Conservation (phyloP, 768 basidiomycete species). For the Kwoniella shandongensis region DNA sequence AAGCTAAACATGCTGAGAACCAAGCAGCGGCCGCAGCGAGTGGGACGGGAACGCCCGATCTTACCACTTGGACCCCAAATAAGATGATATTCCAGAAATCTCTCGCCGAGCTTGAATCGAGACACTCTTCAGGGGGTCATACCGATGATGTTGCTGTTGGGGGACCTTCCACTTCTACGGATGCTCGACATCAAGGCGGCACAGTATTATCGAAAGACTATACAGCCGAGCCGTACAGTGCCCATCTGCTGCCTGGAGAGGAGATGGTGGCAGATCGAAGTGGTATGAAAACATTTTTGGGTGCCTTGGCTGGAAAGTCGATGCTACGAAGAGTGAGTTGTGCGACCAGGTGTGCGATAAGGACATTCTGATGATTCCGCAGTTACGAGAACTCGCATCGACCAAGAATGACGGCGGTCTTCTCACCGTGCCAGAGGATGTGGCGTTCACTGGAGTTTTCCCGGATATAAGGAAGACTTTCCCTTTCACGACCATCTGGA, state of each 20-base stretch:
- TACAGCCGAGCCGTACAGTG: constrained; percentile 31
- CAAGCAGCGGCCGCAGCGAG: constrained; percentile 30
- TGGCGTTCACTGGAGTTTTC: constrained; percentile 48
- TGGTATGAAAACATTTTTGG: constrained; percentile 41
- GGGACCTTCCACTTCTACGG: no score
- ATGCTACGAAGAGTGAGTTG: constrained; percentile 47
- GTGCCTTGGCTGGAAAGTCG: constrained; percentile 38
- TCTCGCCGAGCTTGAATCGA: no score
- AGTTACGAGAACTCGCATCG: constrained; percentile 42
- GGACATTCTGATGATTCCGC: no score
- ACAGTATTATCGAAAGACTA: constrained; percentile 24
- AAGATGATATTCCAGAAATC: not conserved
- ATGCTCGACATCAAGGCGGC: no score
- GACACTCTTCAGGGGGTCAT: no score
- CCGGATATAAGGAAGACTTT: constrained; percentile 52
- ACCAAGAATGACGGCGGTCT: constrained; percentile 33
- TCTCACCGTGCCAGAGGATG: constrained; percentile 42
- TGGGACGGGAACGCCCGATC: constrained; percentile 11
- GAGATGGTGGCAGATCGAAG: constrained; percentile 39
- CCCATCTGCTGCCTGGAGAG: constrained; percentile 41
- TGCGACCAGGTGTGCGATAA: not conserved
- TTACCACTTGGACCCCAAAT: constrained; percentile 6
- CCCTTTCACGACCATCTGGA: constrained; percentile 54
- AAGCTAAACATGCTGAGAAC: constrained; percentile 42
- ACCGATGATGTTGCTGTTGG: not conserved